Percentiles rank a stretch among this genome's conserved stretches.
These are phyloP conservation scores for Vicia villosa DNA, from an alignment of 306 rosid species.

Conservation along the genomic window DNA sequence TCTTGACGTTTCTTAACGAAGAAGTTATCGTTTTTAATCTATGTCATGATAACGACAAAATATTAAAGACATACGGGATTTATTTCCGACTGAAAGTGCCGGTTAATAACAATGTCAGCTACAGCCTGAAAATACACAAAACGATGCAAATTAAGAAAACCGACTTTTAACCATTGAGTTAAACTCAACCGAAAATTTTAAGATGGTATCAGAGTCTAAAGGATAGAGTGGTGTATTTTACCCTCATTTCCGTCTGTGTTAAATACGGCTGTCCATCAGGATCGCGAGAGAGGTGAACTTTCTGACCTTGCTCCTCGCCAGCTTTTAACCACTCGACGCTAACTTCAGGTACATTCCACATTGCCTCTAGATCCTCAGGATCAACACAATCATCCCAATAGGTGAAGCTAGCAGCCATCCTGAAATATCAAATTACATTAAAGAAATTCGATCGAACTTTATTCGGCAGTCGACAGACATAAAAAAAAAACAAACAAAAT, in stretches of 20 bases:
- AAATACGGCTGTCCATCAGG: slow-evolving; percentile 90
- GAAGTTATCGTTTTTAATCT: neutral
- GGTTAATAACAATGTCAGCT: slow-evolving; percentile 55
- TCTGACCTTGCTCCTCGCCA: slow-evolving; percentile 67
- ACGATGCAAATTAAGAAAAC: slow-evolving; percentile 5
- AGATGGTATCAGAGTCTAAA: neutral
- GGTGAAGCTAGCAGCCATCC: slow-evolving; percentile 60
- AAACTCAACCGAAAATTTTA: no score
- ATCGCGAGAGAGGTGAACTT: slow-evolving; percentile 86
- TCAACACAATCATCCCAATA: slow-evolving; percentile 86
- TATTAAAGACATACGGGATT: slow-evolving; percentile 63
- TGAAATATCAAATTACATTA: slow-evolving; percentile 27
- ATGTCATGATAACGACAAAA: neutral
- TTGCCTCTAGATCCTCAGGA: slow-evolving; percentile 66
- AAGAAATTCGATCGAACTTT: neutral
- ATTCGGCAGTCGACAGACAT: neutral
- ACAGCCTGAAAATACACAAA: slow-evolving; percentile 71
- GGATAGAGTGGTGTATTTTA: slow-evolving; percentile 33
- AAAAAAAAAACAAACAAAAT: slow-evolving; percentile 6
- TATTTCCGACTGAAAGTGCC: slow-evolving; percentile 58
- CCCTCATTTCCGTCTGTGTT: slow-evolving; percentile 95
- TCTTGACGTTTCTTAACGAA: neutral
- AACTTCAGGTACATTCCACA: slow-evolving; percentile 76
- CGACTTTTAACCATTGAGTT: no score
- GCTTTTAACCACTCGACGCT: slow-evolving; percentile 79